Conservation (phyloP, 169 alveolate genomes). For the Cystoisospora suis region DNA sequence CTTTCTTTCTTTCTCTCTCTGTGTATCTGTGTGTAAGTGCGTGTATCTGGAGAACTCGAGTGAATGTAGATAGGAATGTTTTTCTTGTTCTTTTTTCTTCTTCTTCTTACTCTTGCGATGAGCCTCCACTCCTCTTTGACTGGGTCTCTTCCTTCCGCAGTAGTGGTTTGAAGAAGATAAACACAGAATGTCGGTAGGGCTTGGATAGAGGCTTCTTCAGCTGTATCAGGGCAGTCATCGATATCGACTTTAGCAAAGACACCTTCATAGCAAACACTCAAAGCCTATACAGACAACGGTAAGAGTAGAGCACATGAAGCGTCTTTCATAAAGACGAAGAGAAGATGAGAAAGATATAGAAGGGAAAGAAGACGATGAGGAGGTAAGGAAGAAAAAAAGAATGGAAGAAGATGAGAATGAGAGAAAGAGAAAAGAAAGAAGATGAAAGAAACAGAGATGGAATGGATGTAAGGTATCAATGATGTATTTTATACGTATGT, state of each 20-base stretch:
- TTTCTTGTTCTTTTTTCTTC: too few species aligned
- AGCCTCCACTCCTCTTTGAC: conserved; percentile 5
- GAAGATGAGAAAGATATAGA: too few species aligned
- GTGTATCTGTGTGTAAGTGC: background rate
- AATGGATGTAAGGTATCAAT: too few species aligned
- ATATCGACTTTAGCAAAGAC: conserved; percentile 32
- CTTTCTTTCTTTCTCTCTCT: background rate
- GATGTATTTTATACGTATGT: background rate
- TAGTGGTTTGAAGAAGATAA: background rate
- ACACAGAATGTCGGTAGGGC: conserved; percentile 2
- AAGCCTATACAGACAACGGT: background rate
- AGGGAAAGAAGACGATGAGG: background rate
- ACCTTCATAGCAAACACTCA: background rate
- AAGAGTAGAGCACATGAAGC: background rate
- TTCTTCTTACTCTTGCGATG: conserved; percentile 3
- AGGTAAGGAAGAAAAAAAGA: background rate
- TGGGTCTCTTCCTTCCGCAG: background rate
- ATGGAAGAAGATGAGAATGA: background rate
- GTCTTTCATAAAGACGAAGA: background rate
- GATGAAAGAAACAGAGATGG: background rate
- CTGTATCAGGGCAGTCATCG: conserved; percentile 31
- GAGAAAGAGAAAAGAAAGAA: background rate
- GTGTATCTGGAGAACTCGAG: background rate
- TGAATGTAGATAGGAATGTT: background rate
- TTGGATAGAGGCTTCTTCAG: background rate